phyloP scores from a whole-genome alignment of 805 yeast species.

The Myxozyma sirexii region DNA sequence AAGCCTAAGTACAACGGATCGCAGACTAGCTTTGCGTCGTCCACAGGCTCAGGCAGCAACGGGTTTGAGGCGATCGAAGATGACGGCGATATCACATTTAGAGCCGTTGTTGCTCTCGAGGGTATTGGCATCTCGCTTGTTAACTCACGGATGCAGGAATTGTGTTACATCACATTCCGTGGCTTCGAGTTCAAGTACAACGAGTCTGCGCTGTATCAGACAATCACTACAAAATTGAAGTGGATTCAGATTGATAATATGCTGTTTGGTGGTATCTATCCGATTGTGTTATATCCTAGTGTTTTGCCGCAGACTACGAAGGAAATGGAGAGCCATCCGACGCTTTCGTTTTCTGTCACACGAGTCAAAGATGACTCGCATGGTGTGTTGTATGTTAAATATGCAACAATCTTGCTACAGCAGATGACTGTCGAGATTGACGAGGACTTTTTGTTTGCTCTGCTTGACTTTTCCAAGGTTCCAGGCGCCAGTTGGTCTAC shows the following conservation, averaged over 20 bases:
- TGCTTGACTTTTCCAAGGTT: constrained; percentile 75
- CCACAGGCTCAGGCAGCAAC: constrained; percentile 15
- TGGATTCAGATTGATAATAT: constrained; percentile 97
- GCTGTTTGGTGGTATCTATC: constrained; percentile 82
- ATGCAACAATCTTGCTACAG: constrained; percentile 85
- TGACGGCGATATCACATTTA: constrained; percentile 57
- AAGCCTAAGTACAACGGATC: constrained; percentile 48
- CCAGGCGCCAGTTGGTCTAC: constrained; percentile 82
- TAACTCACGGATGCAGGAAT: constrained; percentile 69
- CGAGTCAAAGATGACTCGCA: constrained; percentile 85
- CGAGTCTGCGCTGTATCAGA: constrained; percentile 83
- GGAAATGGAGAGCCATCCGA: constrained; percentile 87
- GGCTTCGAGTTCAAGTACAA: constrained; percentile 81
- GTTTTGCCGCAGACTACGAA: constrained; percentile 80
- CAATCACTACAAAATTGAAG: constrained; percentile 74
- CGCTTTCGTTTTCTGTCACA: constrained; percentile 82
- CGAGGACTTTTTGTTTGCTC: constrained; percentile 84
- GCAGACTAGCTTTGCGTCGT: constrained; percentile 23
- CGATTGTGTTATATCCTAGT: constrained; percentile 86
- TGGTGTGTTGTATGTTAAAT: constrained; percentile 87
- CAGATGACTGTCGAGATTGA: constrained; percentile 91
- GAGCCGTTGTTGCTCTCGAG: constrained; percentile 61
- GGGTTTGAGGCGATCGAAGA: constrained; percentile 45
- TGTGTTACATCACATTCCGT: constrained; percentile 77
- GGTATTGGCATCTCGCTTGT: constrained; percentile 89